Evolutionary conservation across 2,329 filamentous ascomycete genomes (phyloP).

Genomic region (Penicillium sp.): DNA sequence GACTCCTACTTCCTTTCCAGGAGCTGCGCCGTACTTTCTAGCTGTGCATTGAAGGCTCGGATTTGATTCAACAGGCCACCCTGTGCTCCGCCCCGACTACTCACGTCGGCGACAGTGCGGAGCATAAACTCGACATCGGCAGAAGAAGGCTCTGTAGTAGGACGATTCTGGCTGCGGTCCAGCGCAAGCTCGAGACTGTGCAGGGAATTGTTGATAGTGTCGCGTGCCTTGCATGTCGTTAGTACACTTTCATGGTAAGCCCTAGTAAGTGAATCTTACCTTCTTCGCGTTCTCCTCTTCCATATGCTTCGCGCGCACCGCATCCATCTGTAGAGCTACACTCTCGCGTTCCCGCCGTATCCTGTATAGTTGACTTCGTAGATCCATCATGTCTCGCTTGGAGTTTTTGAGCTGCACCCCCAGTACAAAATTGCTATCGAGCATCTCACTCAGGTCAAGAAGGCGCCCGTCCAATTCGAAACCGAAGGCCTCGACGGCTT

Average conservation of each 20-base stretch:
- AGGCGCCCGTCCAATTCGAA: conserved; percentile 47
- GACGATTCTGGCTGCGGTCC: conserved; percentile 33
- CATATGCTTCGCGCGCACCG: conserved; percentile 41
- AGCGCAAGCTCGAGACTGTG: conserved; percentile 41
- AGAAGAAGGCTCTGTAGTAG: conserved; percentile 23
- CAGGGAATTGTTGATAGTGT: conserved; percentile 40
- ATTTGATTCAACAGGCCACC: conserved; percentile 42
- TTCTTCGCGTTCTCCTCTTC: conserved; percentile 36
- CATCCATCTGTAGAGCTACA: conserved; percentile 48
- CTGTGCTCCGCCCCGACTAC: conserved; percentile 34
- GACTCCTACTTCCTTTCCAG: conserved; percentile 23
- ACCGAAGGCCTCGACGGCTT: conserved; percentile 46
- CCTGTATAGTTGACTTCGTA: conserved; percentile 46
- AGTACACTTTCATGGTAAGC: conserved; percentile 3
- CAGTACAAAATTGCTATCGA: conserved; percentile 48
- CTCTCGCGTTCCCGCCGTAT: conserved; percentile 48
- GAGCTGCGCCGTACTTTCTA: conserved; percentile 33
- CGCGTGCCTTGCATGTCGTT: conserved; percentile 31
- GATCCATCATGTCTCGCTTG: conserved; percentile 42
- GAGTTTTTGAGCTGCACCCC: conserved; percentile 43
- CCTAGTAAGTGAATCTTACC: conserved; percentile 23
- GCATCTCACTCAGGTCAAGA: conserved; percentile 49
- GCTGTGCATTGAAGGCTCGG: conserved; percentile 40
- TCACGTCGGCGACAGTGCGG: conserved; percentile 41
- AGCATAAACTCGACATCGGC: conserved; percentile 42